Conservation (phyloP, 495 filamentous ascomycete genomes). For the Margaritispora aquatica region DNA sequence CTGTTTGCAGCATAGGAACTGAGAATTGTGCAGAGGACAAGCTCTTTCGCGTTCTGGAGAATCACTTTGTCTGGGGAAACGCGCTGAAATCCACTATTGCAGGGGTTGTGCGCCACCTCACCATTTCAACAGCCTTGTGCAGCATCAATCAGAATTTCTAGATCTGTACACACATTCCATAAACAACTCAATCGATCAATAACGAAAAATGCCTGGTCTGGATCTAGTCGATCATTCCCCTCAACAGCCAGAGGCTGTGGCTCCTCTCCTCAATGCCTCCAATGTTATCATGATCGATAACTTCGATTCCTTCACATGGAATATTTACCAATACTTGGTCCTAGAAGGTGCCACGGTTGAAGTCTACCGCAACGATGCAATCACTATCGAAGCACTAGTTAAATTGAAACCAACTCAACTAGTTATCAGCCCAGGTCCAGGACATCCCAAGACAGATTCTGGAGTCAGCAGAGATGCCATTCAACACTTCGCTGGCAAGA, state of each 20-base stretch:
- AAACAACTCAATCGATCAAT: too few species aligned
- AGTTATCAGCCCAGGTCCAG: conserved; percentile 90
- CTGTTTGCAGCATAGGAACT: conserved; percentile 19
- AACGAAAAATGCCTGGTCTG: conserved; percentile 35
- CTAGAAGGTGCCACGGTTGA: conserved; percentile 87
- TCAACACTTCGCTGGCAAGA: conserved; percentile 86
- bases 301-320: conserved; percentile 99
- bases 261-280: conserved; percentile 64
- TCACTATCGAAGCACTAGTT: conserved; percentile 77
- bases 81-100: background rate
- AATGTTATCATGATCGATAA: conserved; percentile 98
- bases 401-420: conserved; percentile 82
- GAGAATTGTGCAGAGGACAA: too few species aligned
- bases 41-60: background rate
- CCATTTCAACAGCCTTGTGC: too few species aligned
- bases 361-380: conserved; percentile 87
- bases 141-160: too few species aligned
- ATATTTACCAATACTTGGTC: conserved; percentile 95
- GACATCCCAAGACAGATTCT: conserved; percentile 83
- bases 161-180: too few species aligned
- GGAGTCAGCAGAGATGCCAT: conserved; percentile 91
- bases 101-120: background rate
- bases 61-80: background rate
- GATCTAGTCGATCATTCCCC: conserved; percentile 80
- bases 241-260: conserved; percentile 64